phyloP scores from a whole-genome alignment of 2,329 filamentous ascomycete genomes.

The Orbilia ellipsospora region DNA sequence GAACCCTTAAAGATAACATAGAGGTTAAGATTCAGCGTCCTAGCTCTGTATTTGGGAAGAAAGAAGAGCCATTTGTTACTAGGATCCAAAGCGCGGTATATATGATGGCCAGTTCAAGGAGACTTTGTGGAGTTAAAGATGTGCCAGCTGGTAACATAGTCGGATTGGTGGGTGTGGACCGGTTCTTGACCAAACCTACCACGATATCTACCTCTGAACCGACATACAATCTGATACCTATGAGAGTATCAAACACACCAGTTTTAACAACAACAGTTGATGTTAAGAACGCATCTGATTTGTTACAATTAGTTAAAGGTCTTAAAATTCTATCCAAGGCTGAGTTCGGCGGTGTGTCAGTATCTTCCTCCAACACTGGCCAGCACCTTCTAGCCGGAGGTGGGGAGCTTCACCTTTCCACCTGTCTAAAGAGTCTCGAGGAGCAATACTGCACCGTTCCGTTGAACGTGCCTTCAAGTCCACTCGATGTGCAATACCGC shows the following conservation, averaged over 20 bases:
- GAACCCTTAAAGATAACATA: conserved; percentile 95
- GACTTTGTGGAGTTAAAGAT: conserved; percentile 98
- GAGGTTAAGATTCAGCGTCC: conserved; percentile 99
- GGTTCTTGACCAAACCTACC: conserved; percentile 99
- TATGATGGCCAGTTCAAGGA: conserved; percentile 97
- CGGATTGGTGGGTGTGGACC: conserved; percentile 98
- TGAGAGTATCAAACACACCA: conserved; percentile 99
- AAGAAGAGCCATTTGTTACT: conserved; percentile 99
- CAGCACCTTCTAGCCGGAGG: conserved; percentile 99
- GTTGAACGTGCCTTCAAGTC: conserved; percentile 81
- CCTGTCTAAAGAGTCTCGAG: conserved; percentile 99
- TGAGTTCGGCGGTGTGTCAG: conserved; percentile 90
- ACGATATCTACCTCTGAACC: conserved; percentile 96
- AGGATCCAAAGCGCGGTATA: conserved; percentile 98
- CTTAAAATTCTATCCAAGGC: conserved; percentile 99
- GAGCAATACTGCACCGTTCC: conserved; percentile 99
- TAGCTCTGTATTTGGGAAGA: conserved; percentile 97
- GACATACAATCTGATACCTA: conserved; percentile 99
- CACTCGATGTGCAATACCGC: conserved; percentile 98
- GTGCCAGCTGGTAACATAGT: conserved; percentile 99
- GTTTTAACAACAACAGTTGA: conserved; percentile 98
- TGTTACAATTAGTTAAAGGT: conserved; percentile 99
- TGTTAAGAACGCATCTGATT: conserved; percentile 99
- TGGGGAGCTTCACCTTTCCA: conserved; percentile 98
- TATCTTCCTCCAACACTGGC: conserved; percentile 86